Evolutionary conservation across 768 basidiomycete species (phyloP), one percentile per base, ranked within the genome.

Genomic region (Suillus variegatus): DNA sequence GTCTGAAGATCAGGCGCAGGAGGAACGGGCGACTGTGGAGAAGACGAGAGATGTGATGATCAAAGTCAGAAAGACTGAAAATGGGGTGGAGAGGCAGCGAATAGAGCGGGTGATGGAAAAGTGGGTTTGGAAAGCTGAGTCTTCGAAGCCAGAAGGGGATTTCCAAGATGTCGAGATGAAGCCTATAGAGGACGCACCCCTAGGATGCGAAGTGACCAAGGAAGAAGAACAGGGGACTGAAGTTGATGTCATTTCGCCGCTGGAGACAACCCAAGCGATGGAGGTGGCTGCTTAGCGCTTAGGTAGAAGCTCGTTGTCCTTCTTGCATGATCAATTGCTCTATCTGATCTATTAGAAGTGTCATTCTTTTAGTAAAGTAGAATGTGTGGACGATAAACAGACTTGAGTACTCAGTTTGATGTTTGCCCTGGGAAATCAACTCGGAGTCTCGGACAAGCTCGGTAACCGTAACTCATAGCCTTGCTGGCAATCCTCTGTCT

Each of bases 31-130:
- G 7, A 80, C 80, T 58, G 79, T 84, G 62, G 82, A 73, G 49
- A 79, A 79, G 61, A 80, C 76, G 61, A 78, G 78, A 56, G 84
- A 86, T 61, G 80, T 85, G 43, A 79, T 86, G 9, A 74, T 88
- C 22, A 89, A 86, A 74, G 81, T 88, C 66, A 83, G 90, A 66
- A 82, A 80, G 73, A 86, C 84, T 10, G 77, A 69, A 49, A 78
- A 80, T 36, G 86, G 88, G 25, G 51, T 92, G 49, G 92, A 93
- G 72, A 80, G 91, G 68, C 91, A 93, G 68, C 83, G 86, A 58
- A 84, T 92, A 67, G 88, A 90, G 71, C 84, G 92, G 65, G 77
- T 81, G 32, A 76, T 88, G 51, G 92, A 93, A 76, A 82, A 82
- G 60, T 93, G 90, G 90, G 80, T 72, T 20, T 92, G 90, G 90